A percentile compares a stretch with the other conserved stretches of the same genome.
Conservation (phyloP, 306 rosid genomes). For the Coriaria nepalensis region DNA sequence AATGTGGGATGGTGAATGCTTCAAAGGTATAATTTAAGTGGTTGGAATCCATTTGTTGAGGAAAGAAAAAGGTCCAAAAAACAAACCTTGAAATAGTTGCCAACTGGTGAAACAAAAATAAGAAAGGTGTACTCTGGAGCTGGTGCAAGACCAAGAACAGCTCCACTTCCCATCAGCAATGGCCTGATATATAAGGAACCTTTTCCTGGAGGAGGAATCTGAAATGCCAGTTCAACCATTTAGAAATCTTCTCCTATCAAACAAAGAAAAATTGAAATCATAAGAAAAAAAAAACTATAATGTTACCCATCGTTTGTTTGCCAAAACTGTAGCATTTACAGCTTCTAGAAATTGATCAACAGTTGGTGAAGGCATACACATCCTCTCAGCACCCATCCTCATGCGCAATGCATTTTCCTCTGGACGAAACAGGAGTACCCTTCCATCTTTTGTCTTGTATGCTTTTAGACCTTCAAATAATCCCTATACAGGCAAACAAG, state of each 20-base stretch:
- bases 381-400: slow-evolving; percentile 78
- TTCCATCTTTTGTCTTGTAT: slow-evolving; percentile 61
- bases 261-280: background rate
- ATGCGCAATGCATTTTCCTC: slow-evolving; percentile 81
- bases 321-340: slow-evolving; percentile 72
- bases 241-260: background rate
- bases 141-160: slow-evolving; percentile 94
- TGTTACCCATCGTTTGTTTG: slow-evolving; percentile 86
- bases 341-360: slow-evolving; percentile 84
- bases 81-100: slow-evolving; percentile 90
- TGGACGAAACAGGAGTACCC: slow-evolving; percentile 74
- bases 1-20: too few species aligned
- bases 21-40: too few species aligned
- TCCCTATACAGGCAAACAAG: slow-evolving; percentile 36
- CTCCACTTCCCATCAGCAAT: slow-evolving; percentile 91
- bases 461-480: slow-evolving; percentile 96
- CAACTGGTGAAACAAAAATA: slow-evolving; percentile 91
- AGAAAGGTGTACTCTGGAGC: slow-evolving; percentile 94
- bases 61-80: background rate
- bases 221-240: slow-evolving; percentile 20
- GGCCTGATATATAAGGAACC: slow-evolving; percentile 96
- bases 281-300: background rate
- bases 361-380: slow-evolving; percentile 95
- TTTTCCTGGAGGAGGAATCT: slow-evolving; percentile 88
- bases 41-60: too few species aligned